Percentiles rank a stretch among this genome's conserved stretches.
Conservation (phyloP, 805 yeast species). For the Kazachstania kunashirensis region DNA sequence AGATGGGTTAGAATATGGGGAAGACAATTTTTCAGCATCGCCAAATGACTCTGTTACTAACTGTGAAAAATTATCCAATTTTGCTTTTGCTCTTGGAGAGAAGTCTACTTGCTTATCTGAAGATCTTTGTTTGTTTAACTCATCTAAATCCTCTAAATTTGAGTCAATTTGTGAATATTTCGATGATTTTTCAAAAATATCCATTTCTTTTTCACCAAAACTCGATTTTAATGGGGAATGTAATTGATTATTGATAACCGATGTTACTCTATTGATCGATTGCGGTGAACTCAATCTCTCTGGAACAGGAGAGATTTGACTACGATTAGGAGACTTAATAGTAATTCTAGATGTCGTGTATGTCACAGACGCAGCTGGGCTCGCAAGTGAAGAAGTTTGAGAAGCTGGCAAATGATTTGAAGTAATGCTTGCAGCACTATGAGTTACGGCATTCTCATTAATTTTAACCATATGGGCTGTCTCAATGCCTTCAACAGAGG, state of each 20-base stretch:
- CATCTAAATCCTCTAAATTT: not conserved
- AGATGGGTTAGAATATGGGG: not conserved
- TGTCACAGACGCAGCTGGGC: constrained; percentile 29
- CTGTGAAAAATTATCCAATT: constrained; percentile 20
- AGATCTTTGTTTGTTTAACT: not conserved
- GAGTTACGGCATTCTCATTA: not conserved
- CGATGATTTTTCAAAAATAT: constrained; percentile 3
- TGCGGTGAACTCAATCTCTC: constrained; percentile 14
- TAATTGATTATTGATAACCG: constrained; percentile 26
- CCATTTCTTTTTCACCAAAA: constrained; percentile 4
- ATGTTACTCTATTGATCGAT: constrained; percentile 24
- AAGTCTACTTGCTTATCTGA: constrained; percentile 10
- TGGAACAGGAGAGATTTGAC: constrained; percentile 7
- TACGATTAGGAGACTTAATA: constrained; percentile 24
- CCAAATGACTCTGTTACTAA: constrained; percentile 20
- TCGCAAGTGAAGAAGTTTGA: constrained; percentile 7
- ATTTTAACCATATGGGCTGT: not conserved
- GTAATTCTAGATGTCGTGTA: constrained; percentile 31
- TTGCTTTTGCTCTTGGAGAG: constrained; percentile 25
- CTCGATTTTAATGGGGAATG: constrained; percentile 24
- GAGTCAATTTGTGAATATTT: constrained; percentile 1
- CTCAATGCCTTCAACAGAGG: not conserved
- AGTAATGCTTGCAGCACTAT: not conserved
- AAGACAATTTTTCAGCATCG: constrained; percentile 2
- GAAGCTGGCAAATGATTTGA: not conserved